Percentiles rank a stretch among this genome's conserved stretches.
Evolutionary conservation across 2,329 filamentous ascomycete genomes (phyloP).

Genomic region (Onygena corvina): DNA sequence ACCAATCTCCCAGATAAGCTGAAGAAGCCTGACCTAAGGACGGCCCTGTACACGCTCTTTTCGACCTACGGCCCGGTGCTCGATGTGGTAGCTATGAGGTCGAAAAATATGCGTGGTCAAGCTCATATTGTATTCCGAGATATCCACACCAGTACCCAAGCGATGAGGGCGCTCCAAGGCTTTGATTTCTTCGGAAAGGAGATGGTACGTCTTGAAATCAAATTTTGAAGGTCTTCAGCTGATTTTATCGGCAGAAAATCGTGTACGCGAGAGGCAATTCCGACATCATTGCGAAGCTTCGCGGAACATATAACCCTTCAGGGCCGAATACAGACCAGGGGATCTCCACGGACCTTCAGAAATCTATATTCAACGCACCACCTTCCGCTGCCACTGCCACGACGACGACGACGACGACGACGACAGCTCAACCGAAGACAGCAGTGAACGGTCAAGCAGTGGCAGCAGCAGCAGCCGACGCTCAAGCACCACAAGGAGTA

Average conservation of each 20-base stretch:
- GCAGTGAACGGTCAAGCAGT: conserved; percentile 13
- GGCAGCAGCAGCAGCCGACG: conserved; percentile 42
- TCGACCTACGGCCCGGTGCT: conserved; percentile 86
- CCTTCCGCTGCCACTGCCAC: conserved; percentile 31
- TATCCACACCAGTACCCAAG: conserved; percentile 80
- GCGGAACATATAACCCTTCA: conserved; percentile 69
- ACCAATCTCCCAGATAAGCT: conserved; percentile 83
- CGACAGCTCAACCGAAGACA: conserved; percentile 37
- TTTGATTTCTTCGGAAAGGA: conserved; percentile 74
- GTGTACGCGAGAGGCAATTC: conserved; percentile 84
- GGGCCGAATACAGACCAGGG: conserved; percentile 39
- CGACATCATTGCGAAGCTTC: conserved; percentile 76
- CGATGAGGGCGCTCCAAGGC: conserved; percentile 77
- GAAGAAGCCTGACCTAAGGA: conserved; percentile 74
- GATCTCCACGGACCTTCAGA: conserved; percentile 61
- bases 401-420: conserved; percentile 33
- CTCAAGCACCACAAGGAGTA: conserved; percentile 43
- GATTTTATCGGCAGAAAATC: conserved; percentile 54
- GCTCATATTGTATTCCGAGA: conserved; percentile 88
- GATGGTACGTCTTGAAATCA: conserved; percentile 51
- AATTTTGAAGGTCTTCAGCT: background rate
- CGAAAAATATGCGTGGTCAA: conserved; percentile 85
- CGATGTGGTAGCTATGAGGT: conserved; percentile 82
- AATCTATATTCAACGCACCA: conserved; percentile 64
- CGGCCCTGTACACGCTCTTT: conserved; percentile 83